Evolutionary conservation across 176 grass and related monocot species (phyloP).

Genomic region (Olyra latifolia): DNA sequence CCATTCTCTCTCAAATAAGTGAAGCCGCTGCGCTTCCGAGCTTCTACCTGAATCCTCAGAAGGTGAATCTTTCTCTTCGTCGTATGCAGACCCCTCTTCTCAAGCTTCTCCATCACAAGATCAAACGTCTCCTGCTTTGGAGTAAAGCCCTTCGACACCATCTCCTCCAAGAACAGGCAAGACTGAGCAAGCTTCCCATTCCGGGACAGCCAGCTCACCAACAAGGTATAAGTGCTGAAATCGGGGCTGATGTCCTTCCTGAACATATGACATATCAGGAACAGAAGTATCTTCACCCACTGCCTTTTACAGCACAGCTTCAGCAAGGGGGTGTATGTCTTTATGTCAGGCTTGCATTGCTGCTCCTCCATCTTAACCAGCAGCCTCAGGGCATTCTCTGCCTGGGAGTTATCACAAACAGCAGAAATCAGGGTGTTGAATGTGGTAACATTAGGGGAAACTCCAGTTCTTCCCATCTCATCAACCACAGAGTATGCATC

Average conservation of each 20-base stretch:
- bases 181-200: slow-evolving; percentile 60
- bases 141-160: slow-evolving; percentile 68
- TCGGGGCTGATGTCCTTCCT: slow-evolving; percentile 72
- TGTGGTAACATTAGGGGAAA: slow-evolving; percentile 52
- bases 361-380: slow-evolving; percentile 72
- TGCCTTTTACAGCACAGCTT: slow-evolving; percentile 76
- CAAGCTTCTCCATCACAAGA: slow-evolving; percentile 57
- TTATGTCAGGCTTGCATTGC: slow-evolving; percentile 61
- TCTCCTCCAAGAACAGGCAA: slow-evolving; percentile 80
- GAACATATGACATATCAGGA: slow-evolving; percentile 75
- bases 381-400: slow-evolving; percentile 61
- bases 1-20: neutral
- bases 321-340: slow-evolving; percentile 76
- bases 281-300: slow-evolving; percentile 65
- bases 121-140: slow-evolving; percentile 67
- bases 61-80: slow-evolving; percentile 48
- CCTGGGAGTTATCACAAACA: slow-evolving; percentile 58
- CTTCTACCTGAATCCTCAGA: slow-evolving; percentile 41
- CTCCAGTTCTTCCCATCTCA: slow-evolving; percentile 53
- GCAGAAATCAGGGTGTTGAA: slow-evolving; percentile 86
- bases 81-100: slow-evolving; percentile 54
- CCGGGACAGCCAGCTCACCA: slow-evolving; percentile 64
- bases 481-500: slow-evolving; percentile 56
- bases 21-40: slow-evolving; percentile 23
- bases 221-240: slow-evolving; percentile 70